phyloP scores from a whole-genome alignment of 148 eudicot genomes.

The Rhododendron vialii region DNA sequence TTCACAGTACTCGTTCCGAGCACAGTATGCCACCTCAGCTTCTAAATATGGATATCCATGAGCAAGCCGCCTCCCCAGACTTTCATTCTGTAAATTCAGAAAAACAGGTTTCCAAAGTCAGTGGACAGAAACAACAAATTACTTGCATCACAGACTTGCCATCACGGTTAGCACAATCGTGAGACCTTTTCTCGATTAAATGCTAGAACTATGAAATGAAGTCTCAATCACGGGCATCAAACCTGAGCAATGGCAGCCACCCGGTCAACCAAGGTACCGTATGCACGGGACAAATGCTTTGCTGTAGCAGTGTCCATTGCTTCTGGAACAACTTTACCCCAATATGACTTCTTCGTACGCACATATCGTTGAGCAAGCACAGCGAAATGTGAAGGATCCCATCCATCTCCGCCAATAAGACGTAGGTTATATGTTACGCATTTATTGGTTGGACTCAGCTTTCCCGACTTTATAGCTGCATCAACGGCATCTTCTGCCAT shows the following conservation, averaged over 20 bases:
- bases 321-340: conserved; percentile 79
- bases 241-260: conserved; percentile 76
- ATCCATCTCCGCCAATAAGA: conserved; percentile 78
- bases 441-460: conserved; percentile 54
- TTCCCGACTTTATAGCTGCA: conserved; percentile 78
- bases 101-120: neutral
- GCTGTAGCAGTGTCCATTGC: conserved; percentile 90
- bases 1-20: conserved; percentile 89
- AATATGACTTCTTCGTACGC: conserved; percentile 63
- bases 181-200: neutral
- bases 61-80: conserved; percentile 91
- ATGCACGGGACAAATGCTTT: conserved; percentile 85
- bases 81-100: conserved; percentile 55
- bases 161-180: neutral
- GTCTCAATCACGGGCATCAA: neutral
- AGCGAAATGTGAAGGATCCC: conserved; percentile 85
- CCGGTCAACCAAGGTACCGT: conserved; percentile 75
- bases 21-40: conserved; percentile 99
- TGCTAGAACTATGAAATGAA: neutral
- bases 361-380: conserved; percentile 81
- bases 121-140: neutral
- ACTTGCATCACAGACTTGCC: neutral
- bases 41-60: conserved; percentile 95
- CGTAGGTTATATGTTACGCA: conserved; percentile 59
- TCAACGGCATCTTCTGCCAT: conserved; percentile 98